These are phyloP conservation scores for Apiotrichum domesticum DNA, from an alignment of 1,284 basidiomycete species.

Conservation along the genomic window DNA sequence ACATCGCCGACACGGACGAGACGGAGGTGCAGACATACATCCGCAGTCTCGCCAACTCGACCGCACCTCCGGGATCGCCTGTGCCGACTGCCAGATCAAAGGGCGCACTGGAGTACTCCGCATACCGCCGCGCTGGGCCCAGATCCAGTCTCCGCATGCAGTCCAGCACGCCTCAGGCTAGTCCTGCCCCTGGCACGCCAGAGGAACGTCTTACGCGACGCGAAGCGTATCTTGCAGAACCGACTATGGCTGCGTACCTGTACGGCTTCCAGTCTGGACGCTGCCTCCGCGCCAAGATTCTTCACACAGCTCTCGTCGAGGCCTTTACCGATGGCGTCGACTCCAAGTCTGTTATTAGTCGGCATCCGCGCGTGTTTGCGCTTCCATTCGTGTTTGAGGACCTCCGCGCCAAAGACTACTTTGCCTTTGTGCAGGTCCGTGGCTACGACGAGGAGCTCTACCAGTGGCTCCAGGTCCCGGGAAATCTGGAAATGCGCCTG, in stretches of 20 bases:
- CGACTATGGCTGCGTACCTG: constrained; percentile 23
- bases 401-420: constrained; percentile 28
- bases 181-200: background rate
- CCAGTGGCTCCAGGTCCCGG: constrained; percentile 25
- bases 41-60: constrained; percentile 17
- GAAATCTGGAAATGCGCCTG: constrained; percentile 17
- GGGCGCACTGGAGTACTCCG: constrained; percentile 13
- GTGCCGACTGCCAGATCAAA: constrained; percentile 1
- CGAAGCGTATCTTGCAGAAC: constrained; percentile 24
- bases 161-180: background rate
- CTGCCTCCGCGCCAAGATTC: constrained; percentile 21
- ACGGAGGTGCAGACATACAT: constrained; percentile 25
- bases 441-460: constrained; percentile 31
- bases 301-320: constrained; percentile 28
- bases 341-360: constrained; percentile 18
- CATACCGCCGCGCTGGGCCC: constrained; percentile 8
- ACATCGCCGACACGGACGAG: constrained; percentile 19
- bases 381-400: constrained; percentile 34
- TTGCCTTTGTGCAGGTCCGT: constrained; percentile 19
- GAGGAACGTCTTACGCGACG: background rate
- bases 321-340: constrained; percentile 13
- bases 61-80: constrained; percentile 1
- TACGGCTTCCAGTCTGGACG: constrained; percentile 33
- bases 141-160: background rate
- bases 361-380: constrained; percentile 29